Conservation (phyloP, 108 stramenopile species). For the Nannochloropsis salina region DNA sequence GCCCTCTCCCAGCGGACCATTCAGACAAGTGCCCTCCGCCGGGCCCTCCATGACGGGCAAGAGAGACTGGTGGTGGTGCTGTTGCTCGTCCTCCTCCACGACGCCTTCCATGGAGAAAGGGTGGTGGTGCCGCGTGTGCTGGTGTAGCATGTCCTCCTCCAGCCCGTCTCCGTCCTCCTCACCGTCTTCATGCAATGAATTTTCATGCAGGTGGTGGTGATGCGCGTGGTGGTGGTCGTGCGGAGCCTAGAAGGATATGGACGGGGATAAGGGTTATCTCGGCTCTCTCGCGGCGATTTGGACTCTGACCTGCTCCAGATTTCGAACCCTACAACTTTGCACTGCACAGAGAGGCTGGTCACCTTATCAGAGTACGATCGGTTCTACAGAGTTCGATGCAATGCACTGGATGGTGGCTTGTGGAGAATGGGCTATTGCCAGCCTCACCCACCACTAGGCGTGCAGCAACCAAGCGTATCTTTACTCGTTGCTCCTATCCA, state of each 20-base stretch:
- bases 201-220: not conserved
- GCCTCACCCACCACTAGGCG: no score
- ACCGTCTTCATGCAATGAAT: not conserved
- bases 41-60: slow-evolving; percentile 1
- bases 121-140: not conserved
- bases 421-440: no score
- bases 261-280: not conserved
- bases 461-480: no score
- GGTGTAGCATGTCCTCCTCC: slow-evolving; percentile 17
- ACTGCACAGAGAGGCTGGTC: no score
- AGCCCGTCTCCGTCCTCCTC: not conserved
- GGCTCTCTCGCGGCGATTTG: no score
- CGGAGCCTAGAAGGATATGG: not conserved
- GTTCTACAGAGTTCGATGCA: no score
- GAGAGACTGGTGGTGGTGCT: not conserved
- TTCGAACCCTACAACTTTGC: no score
- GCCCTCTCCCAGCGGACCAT: not conserved
- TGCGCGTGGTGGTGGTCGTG: not conserved
- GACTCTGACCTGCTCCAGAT: no score
- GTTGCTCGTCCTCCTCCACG: not conserved
- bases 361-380: no score
- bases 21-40: not conserved
- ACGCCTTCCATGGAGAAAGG: slow-evolving; percentile 9
- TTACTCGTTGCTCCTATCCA: no score
- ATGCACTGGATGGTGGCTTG: no score